phyloP scores from a whole-genome alignment of 2,329 filamentous ascomycete species.

The Elsinoe batatas region DNA sequence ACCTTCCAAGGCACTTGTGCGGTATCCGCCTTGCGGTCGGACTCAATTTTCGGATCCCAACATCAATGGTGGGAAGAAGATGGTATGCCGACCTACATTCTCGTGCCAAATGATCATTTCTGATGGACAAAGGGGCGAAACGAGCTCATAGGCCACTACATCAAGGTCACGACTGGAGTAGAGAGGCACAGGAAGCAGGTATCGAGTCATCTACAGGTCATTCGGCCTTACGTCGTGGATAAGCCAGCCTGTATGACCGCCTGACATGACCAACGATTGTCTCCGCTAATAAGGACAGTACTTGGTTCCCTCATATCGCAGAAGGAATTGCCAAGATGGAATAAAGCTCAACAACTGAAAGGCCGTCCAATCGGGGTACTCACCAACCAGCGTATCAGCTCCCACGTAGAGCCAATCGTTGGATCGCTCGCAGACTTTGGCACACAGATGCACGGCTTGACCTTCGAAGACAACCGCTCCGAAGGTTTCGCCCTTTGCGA shows the following conservation, averaged over 20 bases:
- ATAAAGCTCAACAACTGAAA: conserved; percentile 13
- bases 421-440: conserved; percentile 26
- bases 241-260: conserved; percentile 31
- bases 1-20: conserved; percentile 35
- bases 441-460: conserved; percentile 26
- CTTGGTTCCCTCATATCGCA: conserved; percentile 12
- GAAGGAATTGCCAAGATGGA: conserved; percentile 3
- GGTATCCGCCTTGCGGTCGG: conserved; percentile 49
- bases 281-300: conserved; percentile 6
- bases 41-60: conserved; percentile 33
- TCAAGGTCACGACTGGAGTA: conserved; percentile 45
- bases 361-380: conserved; percentile 12
- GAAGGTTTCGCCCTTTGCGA: conserved; percentile 24
- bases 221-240: conserved; percentile 46
- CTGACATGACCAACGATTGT: background rate
- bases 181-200: conserved; percentile 48
- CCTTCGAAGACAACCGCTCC: conserved; percentile 17
- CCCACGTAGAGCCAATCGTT: conserved; percentile 24
- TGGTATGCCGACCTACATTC: conserved; percentile 17
- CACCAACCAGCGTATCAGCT: conserved; percentile 6
- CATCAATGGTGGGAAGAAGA: conserved; percentile 38
- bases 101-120: background rate
- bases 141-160: conserved; percentile 51
- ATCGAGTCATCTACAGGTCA: conserved; percentile 54
- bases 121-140: conserved; percentile 39